Evolutionary conservation across 2,329 filamentous ascomycete species (phyloP), one percentile per base, ranked within the genome.

Genomic region (Penicillium palitans): DNA sequence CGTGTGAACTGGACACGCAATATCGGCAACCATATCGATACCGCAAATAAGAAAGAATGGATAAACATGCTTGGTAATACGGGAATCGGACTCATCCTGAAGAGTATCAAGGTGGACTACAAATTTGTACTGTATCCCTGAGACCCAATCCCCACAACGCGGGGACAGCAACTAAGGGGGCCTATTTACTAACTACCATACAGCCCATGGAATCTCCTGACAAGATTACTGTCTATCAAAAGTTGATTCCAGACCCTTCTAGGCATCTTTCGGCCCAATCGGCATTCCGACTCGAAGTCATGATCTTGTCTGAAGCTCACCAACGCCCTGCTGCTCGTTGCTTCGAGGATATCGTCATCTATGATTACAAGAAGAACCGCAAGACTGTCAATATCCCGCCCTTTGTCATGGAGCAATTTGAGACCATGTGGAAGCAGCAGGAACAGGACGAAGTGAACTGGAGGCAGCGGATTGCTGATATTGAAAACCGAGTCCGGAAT

Each of bases 121-220:
- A 96, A 96, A 78, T 92, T 96, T 77, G 91, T 95, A 41, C 33
- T 4, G 15, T 40, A 48, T 19, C 27, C 19, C 25, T 5, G 8
- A 45, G 17, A 27, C 17, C 40, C 12, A 13, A 31, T 9, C 3
- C 50, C 15, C 27, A 21, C 5, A n/a, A 6, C 15, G 2, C 19
- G n/a, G 31, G 13, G 9, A 39, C 9, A 25, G 27, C 21, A 29
- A 25, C 12, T 17, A 3, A 41, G 21, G 27, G 8, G 25, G 50
- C 4, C 5, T 10, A 19, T 13, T 50, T 33, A 48, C 35, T 57
- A 19, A 58, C 29, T 17, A 15, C n/a, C 6, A 37, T 3, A 47
- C 64, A 91, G 90, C 91, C 92, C 17, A 88, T 96, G 84, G 88
- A 83, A 35, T 96, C 85, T 74, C 92, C 92, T 0, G 92, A 96